Conservation (phyloP, 768 basidiomycete genomes). For the Boletus barrowsii region DNA sequence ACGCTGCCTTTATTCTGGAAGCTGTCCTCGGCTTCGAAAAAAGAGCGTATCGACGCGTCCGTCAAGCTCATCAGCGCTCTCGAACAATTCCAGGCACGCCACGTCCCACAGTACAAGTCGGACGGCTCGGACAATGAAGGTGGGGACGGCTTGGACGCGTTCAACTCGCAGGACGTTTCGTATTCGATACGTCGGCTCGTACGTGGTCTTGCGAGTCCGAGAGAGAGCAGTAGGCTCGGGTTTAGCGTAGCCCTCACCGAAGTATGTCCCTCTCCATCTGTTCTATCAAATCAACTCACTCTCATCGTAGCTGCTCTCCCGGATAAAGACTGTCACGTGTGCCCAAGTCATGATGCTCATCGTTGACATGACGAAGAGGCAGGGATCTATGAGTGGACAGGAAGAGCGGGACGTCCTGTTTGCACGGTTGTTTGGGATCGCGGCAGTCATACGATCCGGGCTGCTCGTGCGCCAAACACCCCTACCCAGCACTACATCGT, state of each 20-base stretch:
- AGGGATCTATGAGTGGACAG: conserved; percentile 79
- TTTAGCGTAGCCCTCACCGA: conserved; percentile 96
- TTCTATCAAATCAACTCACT: background rate
- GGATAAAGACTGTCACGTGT: conserved; percentile 74
- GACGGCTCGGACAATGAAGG: conserved; percentile 42
- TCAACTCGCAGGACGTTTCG: conserved; percentile 88
- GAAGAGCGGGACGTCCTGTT: conserved; percentile 93
- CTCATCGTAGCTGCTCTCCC: conserved; percentile 64
- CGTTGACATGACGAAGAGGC: conserved; percentile 63
- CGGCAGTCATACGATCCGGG: conserved; percentile 81
- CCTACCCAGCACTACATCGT: conserved; percentile 48
- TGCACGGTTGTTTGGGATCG: conserved; percentile 88
- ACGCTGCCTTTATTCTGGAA: conserved; percentile 95
- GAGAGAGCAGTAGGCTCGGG: conserved; percentile 91
- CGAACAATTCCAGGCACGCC: conserved; percentile 79
- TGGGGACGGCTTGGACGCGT: conserved; percentile 53
- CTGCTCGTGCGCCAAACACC: conserved; percentile 65
- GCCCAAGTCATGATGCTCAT: conserved; percentile 75
- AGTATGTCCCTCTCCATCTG: conserved; percentile 46
- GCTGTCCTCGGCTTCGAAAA: conserved; percentile 76
- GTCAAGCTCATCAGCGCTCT: conserved; percentile 78
- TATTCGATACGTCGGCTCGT: conserved; percentile 88
- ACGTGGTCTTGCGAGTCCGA: conserved; percentile 84
- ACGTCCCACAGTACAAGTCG: conserved; percentile 44
- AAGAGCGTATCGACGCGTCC: conserved; percentile 80